Base-by-base conservation (phyloP, 345 rosid genomes). In the Raphanus raphanistrum region DNA sequence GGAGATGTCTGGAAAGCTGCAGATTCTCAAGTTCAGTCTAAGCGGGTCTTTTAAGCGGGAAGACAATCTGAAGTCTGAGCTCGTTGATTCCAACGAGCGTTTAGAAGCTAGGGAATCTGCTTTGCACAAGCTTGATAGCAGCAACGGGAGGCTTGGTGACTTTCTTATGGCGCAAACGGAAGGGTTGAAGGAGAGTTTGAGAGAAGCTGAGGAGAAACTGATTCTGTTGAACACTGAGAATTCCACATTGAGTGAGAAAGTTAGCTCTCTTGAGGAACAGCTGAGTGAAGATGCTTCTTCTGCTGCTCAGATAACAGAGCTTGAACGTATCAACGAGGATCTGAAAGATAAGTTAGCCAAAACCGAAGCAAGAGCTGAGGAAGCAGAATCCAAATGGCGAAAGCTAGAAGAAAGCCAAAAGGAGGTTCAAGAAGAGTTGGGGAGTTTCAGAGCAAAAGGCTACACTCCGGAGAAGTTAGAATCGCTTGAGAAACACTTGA, bases 1-100 rank as follows among this genome's bases (percentile, higher is more conserved):
- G 81, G 97, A 92, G 52, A 78, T 95, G 79, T 80, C 90, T 8
- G 86, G 89, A 32, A 86, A 81, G 71, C 82, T 88, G 28, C 97
- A 95, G 71, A 63, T 89, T 65, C 69, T 84, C 73, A 96, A 84
- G 84, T 90, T 92, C 68, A 90, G 81, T 74, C 41, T 88, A 85
- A 95, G 84, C 76, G 86, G 87, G 68, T 85, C 91, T 64, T 54
- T 64, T 62, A 87, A 87, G 66, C 82, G 93, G 68, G 96, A 86
- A 82, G 73, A 78, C 12, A 78, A 84, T 55, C 78, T 91, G 72
- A 85, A 78, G 77, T 84, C 86, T 15, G 86, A 86, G 82, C 86
- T 92, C 59, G 76, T 84, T 54, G 71, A 68, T 66, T 77, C 82
- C 26, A 60, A 69, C 43, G 84, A 84, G 70, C 83, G 77, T 77